phyloP scores from a whole-genome alignment of 495 filamentous ascomycete genomes.

The Neohortaea acidophila region DNA sequence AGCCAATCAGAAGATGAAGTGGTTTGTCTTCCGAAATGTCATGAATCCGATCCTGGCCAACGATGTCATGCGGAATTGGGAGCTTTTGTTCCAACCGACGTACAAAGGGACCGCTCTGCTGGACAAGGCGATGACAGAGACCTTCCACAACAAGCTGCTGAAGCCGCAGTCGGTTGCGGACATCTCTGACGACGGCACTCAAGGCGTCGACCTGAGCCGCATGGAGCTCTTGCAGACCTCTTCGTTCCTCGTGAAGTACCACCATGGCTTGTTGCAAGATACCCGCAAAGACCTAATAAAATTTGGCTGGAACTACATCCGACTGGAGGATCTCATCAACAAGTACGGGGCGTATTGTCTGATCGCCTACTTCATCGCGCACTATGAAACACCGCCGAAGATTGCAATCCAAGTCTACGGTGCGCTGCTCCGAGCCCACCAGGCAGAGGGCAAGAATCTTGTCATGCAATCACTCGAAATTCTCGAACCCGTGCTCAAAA shows the following conservation, averaged over 20 bases:
- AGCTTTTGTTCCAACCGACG: constrained; percentile 30
- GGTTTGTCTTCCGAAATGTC: constrained; percentile 78
- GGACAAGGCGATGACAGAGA: constrained; percentile 76
- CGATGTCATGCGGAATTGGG: constrained; percentile 69
- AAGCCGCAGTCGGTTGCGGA: constrained; percentile 65
- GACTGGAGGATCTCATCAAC: constrained; percentile 95
- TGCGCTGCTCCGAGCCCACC: constrained; percentile 76
- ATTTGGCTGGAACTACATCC: constrained; percentile 96
- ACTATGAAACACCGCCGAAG: constrained; percentile 92
- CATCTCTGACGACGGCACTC: constrained; percentile 66
- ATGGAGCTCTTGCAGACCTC: constrained; percentile 94
- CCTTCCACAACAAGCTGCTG: constrained; percentile 88
- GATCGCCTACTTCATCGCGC: constrained; percentile 92
- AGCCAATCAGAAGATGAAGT: constrained; percentile 75
- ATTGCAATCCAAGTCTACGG: constrained; percentile 91
- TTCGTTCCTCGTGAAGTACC: constrained; percentile 86
- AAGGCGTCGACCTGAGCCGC: constrained; percentile 85
- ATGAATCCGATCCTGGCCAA: constrained; percentile 95
- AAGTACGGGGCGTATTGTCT: constrained; percentile 96
- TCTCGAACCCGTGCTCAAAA: constrained; percentile 83
- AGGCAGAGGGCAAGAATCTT: constrained; percentile 82
- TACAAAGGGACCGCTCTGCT: constrained; percentile 58
- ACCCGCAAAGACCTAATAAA: constrained; percentile 97
- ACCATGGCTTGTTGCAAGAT: constrained; percentile 67
- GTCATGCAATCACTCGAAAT: constrained; percentile 91